phyloP scores from a whole-genome alignment of 495 filamentous ascomycete species.

The Aspergillus bridgeri region DNA sequence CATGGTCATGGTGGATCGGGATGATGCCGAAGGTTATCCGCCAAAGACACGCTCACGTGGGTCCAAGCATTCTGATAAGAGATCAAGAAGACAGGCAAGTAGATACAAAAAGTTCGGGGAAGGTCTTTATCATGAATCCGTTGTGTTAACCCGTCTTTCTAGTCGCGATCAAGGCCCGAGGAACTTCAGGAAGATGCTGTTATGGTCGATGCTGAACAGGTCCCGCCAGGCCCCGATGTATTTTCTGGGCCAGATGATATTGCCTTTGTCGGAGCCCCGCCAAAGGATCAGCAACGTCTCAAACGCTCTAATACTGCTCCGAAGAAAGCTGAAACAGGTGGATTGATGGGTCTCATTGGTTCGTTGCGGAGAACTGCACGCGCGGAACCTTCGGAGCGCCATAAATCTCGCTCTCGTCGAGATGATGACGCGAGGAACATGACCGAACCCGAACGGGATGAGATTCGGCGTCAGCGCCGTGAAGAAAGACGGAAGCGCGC shows the following conservation, averaged over 20 bases:
- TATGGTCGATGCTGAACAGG: slow-evolving; percentile 45
- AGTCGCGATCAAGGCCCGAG: slow-evolving; percentile 29
- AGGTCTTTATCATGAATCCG: not conserved
- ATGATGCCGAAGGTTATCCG: slow-evolving; percentile 38
- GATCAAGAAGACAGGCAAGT: slow-evolving; percentile 38
- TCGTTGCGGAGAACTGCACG: slow-evolving; percentile 39
- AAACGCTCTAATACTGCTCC: slow-evolving; percentile 43
- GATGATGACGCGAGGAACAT: slow-evolving; percentile 34
- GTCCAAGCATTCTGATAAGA: slow-evolving; percentile 34
- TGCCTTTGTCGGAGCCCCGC: slow-evolving; percentile 70
- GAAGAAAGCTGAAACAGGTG: slow-evolving; percentile 44
- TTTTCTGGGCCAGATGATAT: slow-evolving; percentile 57
- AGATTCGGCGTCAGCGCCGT: slow-evolving; percentile 37
- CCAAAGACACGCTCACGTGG: slow-evolving; percentile 34
- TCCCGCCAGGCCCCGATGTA: slow-evolving; percentile 34
- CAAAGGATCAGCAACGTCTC: slow-evolving; percentile 52
- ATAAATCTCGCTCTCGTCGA: slow-evolving; percentile 38
- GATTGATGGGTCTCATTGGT: slow-evolving; percentile 48
- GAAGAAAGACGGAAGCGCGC: slow-evolving; percentile 43
- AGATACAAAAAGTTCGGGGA: not conserved
- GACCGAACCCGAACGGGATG: slow-evolving; percentile 43
- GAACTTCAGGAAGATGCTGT: slow-evolving; percentile 43
- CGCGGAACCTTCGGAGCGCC: slow-evolving; percentile 27
- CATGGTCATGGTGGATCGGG: slow-evolving; percentile 52
- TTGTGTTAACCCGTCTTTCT: not conserved